phyloP scores from a whole-genome alignment of 257 asterid species.

The Solanum gandarillasii region DNA sequence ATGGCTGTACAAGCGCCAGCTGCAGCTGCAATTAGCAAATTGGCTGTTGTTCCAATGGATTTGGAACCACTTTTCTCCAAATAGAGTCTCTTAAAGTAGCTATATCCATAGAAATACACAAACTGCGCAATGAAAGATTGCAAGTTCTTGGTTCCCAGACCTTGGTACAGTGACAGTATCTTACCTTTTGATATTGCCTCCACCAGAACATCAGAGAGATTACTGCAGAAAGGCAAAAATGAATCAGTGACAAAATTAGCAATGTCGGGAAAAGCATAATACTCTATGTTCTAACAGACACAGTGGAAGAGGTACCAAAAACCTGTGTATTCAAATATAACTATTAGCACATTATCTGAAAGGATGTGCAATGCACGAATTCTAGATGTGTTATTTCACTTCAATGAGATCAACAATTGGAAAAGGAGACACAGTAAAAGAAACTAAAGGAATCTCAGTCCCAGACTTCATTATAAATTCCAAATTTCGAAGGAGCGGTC shows the following conservation, averaged over 20 bases:
- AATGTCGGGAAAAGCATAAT: not conserved
- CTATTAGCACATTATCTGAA: not conserved
- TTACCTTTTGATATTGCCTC: slow-evolving; percentile 34
- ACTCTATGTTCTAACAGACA: not conserved
- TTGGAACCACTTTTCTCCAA: slow-evolving; percentile 25
- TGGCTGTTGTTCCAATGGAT: slow-evolving; percentile 37
- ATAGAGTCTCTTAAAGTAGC: slow-evolving; percentile 32
- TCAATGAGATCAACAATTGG: not conserved
- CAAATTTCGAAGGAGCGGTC: not conserved
- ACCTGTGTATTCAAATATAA: not conserved
- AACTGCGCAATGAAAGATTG: slow-evolving; percentile 36
- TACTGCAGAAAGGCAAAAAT: slow-evolving; percentile 12
- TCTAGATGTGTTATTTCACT: not conserved
- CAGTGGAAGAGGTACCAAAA: not conserved
- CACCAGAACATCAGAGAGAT: slow-evolving; percentile 26
- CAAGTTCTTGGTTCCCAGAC: slow-evolving; percentile 37
- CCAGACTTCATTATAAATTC: not conserved
- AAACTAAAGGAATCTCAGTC: not conserved
- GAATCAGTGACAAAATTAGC: not conserved
- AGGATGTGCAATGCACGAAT: not conserved
- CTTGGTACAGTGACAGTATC: slow-evolving; percentile 28
- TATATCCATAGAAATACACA: slow-evolving; percentile 37
- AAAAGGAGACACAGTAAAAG: not conserved
- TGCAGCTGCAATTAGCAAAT: slow-evolving; percentile 35
- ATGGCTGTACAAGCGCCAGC: slow-evolving; percentile 41